Conservation (phyloP, 345 rosid genomes). For the Brassica napus region Da-Ae NC_063438.1:11006001-11006500, state of each 20-base stretch:
- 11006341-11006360: not conserved
- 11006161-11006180: not conserved
- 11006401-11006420: too few relatives aligned
- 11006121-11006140: not conserved
- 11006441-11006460: too few relatives aligned
- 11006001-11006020: not conserved
- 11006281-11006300: not conserved
- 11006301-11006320: not conserved
- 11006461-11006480: too few relatives aligned
- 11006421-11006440: too few relatives aligned
- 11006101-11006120: not conserved
- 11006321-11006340: not conserved
- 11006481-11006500: too few relatives aligned
- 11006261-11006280: not conserved
- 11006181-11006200: not conserved
- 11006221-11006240: not conserved
- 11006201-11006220: not conserved
- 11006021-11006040: not conserved
- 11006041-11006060: not conserved
- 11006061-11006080: not conserved
- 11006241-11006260: not conserved
- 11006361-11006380: not conserved
- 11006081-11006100: not conserved
- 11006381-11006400: not conserved
- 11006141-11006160: not conserved